Evolutionary conservation across 768 basidiomycete genomes (phyloP).

Genomic region (Rhizopogon salebrosus): DNA sequence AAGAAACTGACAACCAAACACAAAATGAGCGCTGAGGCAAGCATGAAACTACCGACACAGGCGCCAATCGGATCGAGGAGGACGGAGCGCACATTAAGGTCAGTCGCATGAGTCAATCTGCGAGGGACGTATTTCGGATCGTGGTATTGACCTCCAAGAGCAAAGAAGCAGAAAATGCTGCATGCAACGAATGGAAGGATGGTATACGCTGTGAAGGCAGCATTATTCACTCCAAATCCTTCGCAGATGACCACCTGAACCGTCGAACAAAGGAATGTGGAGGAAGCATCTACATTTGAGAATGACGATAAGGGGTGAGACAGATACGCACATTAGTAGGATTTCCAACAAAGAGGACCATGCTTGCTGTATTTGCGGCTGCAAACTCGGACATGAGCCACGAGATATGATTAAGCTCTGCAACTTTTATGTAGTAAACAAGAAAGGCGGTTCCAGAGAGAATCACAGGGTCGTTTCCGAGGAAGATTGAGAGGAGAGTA

Average conservation of each 20-base stretch:
- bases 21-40: constrained; percentile 63
- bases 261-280: constrained; percentile 1
- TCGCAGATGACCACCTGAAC: constrained; percentile 71
- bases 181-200: constrained; percentile 76
- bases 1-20: constrained; percentile 75
- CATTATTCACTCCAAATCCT: constrained; percentile 74
- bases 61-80: constrained; percentile 75
- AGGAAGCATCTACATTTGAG: not conserved
- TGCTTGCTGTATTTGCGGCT: constrained; percentile 74
- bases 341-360: constrained; percentile 79
- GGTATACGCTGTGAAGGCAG: constrained; percentile 76
- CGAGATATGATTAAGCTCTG: constrained; percentile 42
- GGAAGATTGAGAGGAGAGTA: constrained; percentile 64
- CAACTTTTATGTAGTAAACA: constrained; percentile 76
- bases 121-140: constrained; percentile 49
- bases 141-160: constrained; percentile 57
- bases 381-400: constrained; percentile 78
- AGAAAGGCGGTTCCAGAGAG: constrained; percentile 88
- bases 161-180: constrained; percentile 55
- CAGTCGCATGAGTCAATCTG: constrained; percentile 29
- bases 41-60: constrained; percentile 61
- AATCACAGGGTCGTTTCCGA: constrained; percentile 96
- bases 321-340: constrained; percentile 65
- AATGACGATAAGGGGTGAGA: not conserved
- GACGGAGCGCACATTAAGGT: constrained; percentile 50